Percentiles rank a stretch among this genome's conserved stretches.
Evolutionary conservation across 495 filamentous ascomycete genomes (phyloP).

Genomic region (Delitschia confertaspora): DNA sequence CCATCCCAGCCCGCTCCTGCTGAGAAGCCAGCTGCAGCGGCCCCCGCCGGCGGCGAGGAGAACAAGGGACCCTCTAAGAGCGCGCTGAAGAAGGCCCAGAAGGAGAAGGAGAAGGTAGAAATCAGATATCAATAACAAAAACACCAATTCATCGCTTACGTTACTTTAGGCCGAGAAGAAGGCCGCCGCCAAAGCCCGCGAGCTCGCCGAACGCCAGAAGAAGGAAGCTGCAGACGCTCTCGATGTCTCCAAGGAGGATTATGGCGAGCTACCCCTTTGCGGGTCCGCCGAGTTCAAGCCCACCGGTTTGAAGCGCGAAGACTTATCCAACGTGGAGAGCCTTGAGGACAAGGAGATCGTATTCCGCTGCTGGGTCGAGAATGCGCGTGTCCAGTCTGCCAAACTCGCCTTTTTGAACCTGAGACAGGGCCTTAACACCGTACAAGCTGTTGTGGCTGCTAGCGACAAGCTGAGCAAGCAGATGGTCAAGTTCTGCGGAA

Average conservation of each 20-base stretch:
- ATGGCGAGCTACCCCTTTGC: conserved; percentile 37
- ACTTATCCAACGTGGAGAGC: conserved; percentile 25
- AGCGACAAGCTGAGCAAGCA: conserved; percentile 49
- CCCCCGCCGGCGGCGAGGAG: too few relatives aligned
- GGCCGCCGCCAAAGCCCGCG: conserved; percentile 24
- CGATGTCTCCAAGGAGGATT: conserved; percentile 36
- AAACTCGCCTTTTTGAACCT: conserved; percentile 41
- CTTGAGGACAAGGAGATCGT: conserved; percentile 29
- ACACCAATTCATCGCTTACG: not conserved
- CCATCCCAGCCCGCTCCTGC: too few relatives aligned
- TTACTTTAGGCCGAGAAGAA: conserved; percentile 30
- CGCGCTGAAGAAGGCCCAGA: conserved; percentile 57
- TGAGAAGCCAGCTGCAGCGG: too few relatives aligned
- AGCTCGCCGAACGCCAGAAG: conserved; percentile 34
- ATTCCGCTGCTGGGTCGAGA: conserved; percentile 36
- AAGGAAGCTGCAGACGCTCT: conserved; percentile 31
- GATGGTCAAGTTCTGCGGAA: conserved; percentile 85
- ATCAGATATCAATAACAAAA: not conserved
- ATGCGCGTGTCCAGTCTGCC: conserved; percentile 37
- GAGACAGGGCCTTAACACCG: conserved; percentile 30
- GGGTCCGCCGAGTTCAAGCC: conserved; percentile 30
- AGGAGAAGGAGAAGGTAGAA: conserved; percentile 56
- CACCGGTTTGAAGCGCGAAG: conserved; percentile 22
- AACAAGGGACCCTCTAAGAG: conserved; percentile 47
- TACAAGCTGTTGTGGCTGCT: conserved; percentile 41